Evolutionary conservation across 345 rosid species (phyloP).

Genomic region (Lenwebbia sp.): DNA sequence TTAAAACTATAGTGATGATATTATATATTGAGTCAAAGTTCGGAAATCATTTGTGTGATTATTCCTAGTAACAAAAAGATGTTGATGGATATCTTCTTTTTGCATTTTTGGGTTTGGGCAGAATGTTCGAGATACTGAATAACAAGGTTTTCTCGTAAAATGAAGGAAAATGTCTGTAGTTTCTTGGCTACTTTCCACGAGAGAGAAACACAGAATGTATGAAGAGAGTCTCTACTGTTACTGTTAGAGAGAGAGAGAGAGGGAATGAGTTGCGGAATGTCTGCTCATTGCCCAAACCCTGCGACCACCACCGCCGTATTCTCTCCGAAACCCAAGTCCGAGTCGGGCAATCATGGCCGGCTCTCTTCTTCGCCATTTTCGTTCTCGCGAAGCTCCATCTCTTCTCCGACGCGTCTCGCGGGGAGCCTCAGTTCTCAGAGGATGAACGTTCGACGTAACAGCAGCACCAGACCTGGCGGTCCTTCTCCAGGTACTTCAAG

Average conservation of each 20-base stretch:
- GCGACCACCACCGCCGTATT: background rate
- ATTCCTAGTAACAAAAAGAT: too few relatives aligned
- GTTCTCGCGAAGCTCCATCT: background rate
- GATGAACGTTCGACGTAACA: slow-evolving; percentile 12
- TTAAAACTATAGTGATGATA: too few relatives aligned
- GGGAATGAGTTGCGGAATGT: background rate
- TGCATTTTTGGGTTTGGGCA: background rate
- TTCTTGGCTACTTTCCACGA: background rate
- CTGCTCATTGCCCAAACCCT: background rate
- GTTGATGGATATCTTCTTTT: background rate
- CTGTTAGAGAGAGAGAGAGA: background rate
- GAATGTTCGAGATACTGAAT: background rate
- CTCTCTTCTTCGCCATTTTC: background rate
- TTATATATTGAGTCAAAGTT: too few relatives aligned
- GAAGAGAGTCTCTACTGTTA: background rate
- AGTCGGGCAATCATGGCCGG: background rate
- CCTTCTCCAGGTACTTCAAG: slow-evolving; percentile 21
- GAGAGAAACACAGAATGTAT: background rate
- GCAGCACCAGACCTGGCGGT: slow-evolving; percentile 18
- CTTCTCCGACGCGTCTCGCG: background rate
- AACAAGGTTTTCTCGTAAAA: background rate
- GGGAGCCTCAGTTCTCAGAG: slow-evolving; percentile 4
- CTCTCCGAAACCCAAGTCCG: background rate
- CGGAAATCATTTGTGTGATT: too few relatives aligned
- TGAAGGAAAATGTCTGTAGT: background rate